Conservation (phyloP, 2,329 filamentous ascomycete genomes). For the Ascochyta lentis region DNA sequence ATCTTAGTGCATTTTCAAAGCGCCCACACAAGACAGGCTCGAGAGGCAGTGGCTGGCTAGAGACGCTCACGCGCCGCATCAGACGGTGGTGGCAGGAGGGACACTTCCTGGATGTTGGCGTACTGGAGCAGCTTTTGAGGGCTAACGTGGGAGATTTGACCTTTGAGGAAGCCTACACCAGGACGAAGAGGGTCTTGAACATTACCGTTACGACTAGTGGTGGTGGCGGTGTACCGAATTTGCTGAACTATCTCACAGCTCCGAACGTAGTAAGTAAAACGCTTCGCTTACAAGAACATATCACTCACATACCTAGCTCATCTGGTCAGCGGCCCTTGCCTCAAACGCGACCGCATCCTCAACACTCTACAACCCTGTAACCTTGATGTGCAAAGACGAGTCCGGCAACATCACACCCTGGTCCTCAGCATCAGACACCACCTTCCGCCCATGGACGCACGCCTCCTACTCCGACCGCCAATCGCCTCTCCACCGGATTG, state of each 20-base stretch:
- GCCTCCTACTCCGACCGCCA: slow-evolving; percentile 71
- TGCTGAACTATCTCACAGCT: slow-evolving; percentile 91
- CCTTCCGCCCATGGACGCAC: slow-evolving; percentile 71
- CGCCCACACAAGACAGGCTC: slow-evolving; percentile 33
- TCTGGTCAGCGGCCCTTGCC: slow-evolving; percentile 79
- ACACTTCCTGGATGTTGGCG: slow-evolving; percentile 81
- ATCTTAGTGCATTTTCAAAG: slow-evolving; percentile 77
- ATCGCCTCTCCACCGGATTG: slow-evolving; percentile 72
- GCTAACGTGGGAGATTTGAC: slow-evolving; percentile 88
- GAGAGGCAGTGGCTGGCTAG: slow-evolving; percentile 49
- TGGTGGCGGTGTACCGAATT: slow-evolving; percentile 76
- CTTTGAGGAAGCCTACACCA: slow-evolving; percentile 89
- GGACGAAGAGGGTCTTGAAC: slow-evolving; percentile 86
- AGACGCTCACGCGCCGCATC: slow-evolving; percentile 70
- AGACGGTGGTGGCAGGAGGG: slow-evolving; percentile 75
- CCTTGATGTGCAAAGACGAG: slow-evolving; percentile 79
- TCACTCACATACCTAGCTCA: slow-evolving; percentile 61
- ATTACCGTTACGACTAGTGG: slow-evolving; percentile 84
- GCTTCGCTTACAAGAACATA: not conserved
- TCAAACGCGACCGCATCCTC: slow-evolving; percentile 74
- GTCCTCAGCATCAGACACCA: slow-evolving; percentile 65
- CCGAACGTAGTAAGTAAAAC: slow-evolving; percentile 79
- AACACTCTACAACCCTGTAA: slow-evolving; percentile 69
- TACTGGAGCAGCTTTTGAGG: slow-evolving; percentile 83
- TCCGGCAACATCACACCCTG: slow-evolving; percentile 76